A percentile compares a stretch with the other conserved stretches of the same genome.
Evolutionary conservation across 805 yeast genomes (phyloP).

Genomic region (Pichia eremophila): DNA sequence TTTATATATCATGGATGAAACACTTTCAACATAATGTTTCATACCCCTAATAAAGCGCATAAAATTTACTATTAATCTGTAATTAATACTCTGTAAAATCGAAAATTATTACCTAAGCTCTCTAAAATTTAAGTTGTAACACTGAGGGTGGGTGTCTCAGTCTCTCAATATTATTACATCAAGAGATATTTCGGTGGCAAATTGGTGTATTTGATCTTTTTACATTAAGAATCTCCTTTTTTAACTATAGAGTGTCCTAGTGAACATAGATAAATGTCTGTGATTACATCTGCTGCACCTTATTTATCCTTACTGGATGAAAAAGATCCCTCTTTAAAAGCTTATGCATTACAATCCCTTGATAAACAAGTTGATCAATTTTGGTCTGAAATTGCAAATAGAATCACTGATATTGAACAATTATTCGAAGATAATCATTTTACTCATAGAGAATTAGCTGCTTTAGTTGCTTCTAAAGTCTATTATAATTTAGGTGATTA

Average conservation of each 20-base stretch:
- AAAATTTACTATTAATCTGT: no score
- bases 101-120: no score
- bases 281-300: constrained; percentile 74
- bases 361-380: constrained; percentile 78
- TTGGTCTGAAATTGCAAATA: constrained; percentile 97
- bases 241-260: no score
- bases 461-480: constrained; percentile 84
- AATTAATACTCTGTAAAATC: no score
- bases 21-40: constrained; percentile 4
- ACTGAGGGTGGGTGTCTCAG: no score
- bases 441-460: constrained; percentile 67
- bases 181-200: no score
- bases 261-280: constrained; percentile 15
- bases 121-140: no score
- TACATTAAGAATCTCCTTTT: no score
- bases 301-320: constrained; percentile 84
- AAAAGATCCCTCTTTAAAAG: constrained; percentile 64
- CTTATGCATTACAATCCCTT: constrained; percentile 76
- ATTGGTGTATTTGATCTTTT: no score
- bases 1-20: background rate
- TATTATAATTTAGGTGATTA: constrained; percentile 89
- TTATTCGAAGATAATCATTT: constrained; percentile 78
- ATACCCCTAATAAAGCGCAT: background rate
- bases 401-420: constrained; percentile 79
- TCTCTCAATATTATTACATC: no score